A percentile compares a stretch with the other conserved stretches of the same genome.
These are phyloP conservation scores for Candida labiduridarum DNA, from an alignment of 1,139 yeast genomes.

Conservation along the genomic window DNA sequence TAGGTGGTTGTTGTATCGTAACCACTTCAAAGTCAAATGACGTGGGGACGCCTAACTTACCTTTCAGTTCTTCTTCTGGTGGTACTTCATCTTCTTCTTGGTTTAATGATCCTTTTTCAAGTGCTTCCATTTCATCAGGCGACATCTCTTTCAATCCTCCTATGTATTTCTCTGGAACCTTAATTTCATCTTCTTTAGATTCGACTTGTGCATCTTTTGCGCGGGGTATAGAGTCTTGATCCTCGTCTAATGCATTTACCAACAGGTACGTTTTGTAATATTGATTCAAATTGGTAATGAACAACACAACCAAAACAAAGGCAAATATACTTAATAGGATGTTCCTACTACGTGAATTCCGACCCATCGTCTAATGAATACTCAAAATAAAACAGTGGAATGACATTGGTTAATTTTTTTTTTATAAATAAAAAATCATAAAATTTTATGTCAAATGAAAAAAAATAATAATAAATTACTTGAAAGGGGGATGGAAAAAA, in stretches of 20 bases:
- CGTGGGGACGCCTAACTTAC: slow-evolving; percentile 10
- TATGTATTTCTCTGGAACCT: slow-evolving; percentile 23
- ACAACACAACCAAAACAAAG: not conserved
- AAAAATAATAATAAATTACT: not conserved
- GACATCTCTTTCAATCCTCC: slow-evolving; percentile 26
- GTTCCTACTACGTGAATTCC: not conserved
- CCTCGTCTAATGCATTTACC: not conserved
- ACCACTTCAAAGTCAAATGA: slow-evolving; percentile 13
- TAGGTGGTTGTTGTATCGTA: slow-evolving; percentile 20
- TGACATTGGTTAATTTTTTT: not conserved
- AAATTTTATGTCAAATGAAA: not conserved
- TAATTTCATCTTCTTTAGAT: slow-evolving; percentile 10
- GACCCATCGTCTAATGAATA: not conserved
- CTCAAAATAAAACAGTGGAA: not conserved
- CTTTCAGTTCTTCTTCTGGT: not conserved
- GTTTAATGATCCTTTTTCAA: not conserved
- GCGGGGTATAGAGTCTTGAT: not conserved
- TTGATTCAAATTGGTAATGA: not conserved
- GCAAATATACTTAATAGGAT: not conserved
- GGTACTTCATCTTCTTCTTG: not conserved
- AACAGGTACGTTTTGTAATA: not conserved
- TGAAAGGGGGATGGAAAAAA: not conserved
- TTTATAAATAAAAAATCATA: not conserved
- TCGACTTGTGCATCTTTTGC: not conserved
- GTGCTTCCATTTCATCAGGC: slow-evolving; percentile 18